phyloP scores from a whole-genome alignment of 371 early-diverging fungal genomes.

The Mucor sp. region DNA sequence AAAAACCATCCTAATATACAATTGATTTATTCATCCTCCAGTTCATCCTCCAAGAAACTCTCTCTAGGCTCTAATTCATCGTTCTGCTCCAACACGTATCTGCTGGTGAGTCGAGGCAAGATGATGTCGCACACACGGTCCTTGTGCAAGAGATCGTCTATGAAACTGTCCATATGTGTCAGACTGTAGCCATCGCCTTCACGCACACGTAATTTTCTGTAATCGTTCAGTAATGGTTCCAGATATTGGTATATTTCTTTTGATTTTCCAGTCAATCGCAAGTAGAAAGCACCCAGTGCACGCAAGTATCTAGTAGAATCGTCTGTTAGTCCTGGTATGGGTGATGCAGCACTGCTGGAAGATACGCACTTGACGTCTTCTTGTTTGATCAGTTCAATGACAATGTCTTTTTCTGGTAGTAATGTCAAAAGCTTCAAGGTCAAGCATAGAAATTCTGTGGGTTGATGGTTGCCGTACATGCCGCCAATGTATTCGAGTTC shows the following conservation, averaged over 20 bases:
- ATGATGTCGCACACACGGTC: conserved; percentile 89
- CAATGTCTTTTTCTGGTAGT: conserved; percentile 87
- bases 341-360: not conserved
- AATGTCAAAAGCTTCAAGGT: conserved; percentile 88
- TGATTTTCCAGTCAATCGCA: conserved; percentile 78
- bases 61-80: conserved; percentile 84
- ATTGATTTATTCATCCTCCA: conserved; percentile 41
- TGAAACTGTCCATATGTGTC: conserved; percentile 88
- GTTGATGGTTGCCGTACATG: conserved; percentile 81
- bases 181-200: conserved; percentile 59
- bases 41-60: conserved; percentile 78
- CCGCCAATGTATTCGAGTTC: conserved; percentile 83
- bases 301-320: conserved; percentile 69
- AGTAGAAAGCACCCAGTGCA: conserved; percentile 88
- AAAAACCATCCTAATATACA: not conserved
- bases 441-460: conserved; percentile 91
- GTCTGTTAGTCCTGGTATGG: not conserved
- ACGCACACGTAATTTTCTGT: conserved; percentile 79
- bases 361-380: conserved; percentile 74
- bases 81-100: conserved; percentile 83
- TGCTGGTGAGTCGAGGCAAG: conserved; percentile 80
- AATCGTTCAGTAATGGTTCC: conserved; percentile 87
- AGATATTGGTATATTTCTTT: conserved; percentile 82
- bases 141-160: conserved; percentile 80
- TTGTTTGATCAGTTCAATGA: conserved; percentile 74